phyloP scores from a whole-genome alignment of 306 rosid species.

The Psophocarpus tetragonolobus region DNA sequence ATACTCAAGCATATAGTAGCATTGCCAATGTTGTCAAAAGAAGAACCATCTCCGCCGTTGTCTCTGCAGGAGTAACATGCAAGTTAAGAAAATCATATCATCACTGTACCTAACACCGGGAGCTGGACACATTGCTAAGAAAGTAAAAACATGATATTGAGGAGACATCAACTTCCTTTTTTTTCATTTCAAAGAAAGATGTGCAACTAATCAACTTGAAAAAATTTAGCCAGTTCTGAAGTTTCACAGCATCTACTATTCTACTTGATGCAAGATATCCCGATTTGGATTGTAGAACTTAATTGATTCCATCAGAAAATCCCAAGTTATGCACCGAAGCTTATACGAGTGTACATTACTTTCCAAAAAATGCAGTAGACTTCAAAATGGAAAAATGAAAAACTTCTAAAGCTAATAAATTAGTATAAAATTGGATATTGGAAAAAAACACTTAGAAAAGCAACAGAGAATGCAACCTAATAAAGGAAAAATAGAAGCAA shows the following conservation, averaged over 20 bases:
- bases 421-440: background rate
- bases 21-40: slow-evolving; percentile 46
- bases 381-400: background rate
- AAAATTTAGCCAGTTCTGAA: background rate
- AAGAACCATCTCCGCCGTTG: slow-evolving; percentile 69
- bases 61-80: slow-evolving; percentile 48
- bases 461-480: background rate
- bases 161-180: background rate
- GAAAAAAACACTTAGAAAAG: background rate
- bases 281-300: slow-evolving; percentile 18
- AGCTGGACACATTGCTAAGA: slow-evolving; percentile 6
- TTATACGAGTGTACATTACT: background rate
- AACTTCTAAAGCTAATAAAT: background rate
- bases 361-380: background rate
- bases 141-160: slow-evolving; percentile 20
- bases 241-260: background rate
- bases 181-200: background rate
- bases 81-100: slow-evolving; percentile 20
- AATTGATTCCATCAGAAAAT: background rate
- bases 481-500: background rate
- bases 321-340: background rate
- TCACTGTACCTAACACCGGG: slow-evolving; percentile 2
- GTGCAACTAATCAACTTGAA: background rate
- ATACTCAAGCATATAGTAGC: slow-evolving; percentile 4
- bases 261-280: background rate